A percentile compares a stretch with the other conserved stretches of the same genome.
Evolutionary conservation across 208 protist species (phyloP).

Genomic region (Leishmania gerbilli): DNA sequence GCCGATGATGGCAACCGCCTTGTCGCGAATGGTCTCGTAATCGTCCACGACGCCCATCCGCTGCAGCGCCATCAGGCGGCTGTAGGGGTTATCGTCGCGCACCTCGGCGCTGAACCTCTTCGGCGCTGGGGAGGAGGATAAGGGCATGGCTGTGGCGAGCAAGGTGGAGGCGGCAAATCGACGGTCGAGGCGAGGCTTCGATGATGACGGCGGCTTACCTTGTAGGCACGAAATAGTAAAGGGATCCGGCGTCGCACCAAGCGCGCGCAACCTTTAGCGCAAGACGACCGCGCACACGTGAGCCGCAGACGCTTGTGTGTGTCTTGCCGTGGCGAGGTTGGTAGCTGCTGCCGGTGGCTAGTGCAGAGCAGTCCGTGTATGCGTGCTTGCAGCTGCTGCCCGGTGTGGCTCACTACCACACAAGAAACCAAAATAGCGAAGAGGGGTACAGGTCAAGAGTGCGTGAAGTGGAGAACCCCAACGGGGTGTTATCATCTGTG

Average conservation of each 20-base stretch:
- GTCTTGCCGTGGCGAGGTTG: background rate
- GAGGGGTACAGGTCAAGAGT: background rate
- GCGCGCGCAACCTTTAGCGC: background rate
- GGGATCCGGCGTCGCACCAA: background rate
- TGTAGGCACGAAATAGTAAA: background rate
- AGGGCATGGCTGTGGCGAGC: slow-evolving; percentile 1
- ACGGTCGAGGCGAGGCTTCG: background rate
- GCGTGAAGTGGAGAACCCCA: background rate
- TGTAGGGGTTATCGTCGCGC: slow-evolving; percentile 95
- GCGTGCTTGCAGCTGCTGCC: background rate
- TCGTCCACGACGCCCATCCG: slow-evolving; percentile 98
- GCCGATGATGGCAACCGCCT: slow-evolving; percentile 93
- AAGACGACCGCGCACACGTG: background rate
- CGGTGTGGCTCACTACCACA: too few species aligned
- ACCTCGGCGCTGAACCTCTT: slow-evolving; percentile 88
- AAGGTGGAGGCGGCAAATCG: background rate
- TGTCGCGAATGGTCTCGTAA: slow-evolving; percentile 95
- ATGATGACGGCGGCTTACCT: background rate
- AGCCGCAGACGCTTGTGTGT: background rate
- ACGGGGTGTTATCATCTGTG: background rate
- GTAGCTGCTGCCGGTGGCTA: background rate
- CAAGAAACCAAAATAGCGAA: background rate
- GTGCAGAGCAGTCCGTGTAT: background rate
- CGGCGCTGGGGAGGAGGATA: background rate
- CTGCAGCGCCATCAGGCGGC: slow-evolving; percentile 96